These are phyloP conservation scores for Fusarium palustre DNA, from an alignment of 2,329 filamentous ascomycete species.

Conservation along the genomic window DNA sequence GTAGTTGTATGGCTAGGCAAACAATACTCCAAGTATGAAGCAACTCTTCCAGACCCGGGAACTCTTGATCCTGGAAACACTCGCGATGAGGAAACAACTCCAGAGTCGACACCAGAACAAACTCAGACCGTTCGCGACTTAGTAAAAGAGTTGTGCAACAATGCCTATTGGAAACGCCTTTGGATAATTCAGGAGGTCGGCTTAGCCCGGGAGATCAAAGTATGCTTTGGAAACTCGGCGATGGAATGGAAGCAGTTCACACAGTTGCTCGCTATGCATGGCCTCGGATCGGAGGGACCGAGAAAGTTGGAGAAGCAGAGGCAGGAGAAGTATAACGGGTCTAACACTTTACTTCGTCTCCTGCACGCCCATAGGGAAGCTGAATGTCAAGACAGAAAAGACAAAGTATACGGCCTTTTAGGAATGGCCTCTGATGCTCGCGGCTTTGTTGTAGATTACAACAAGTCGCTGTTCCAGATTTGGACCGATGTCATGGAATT, in stretches of 20 bases:
- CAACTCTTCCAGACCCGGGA: neutral
- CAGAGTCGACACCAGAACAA: fast-evolving
- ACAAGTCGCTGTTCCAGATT: fast-evolving
- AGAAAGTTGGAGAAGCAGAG: neutral
- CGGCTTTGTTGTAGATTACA: neutral
- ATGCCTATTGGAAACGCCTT: neutral
- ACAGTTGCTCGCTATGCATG: neutral
- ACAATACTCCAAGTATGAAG: neutral
- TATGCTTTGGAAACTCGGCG: neutral
- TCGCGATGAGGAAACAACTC: fast-evolving
- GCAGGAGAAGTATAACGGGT: fast-evolving
- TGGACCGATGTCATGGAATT: slow-evolving; percentile 2
- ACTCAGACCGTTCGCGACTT: fast-evolving
- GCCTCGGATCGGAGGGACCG: fast-evolving
- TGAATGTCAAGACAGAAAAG: neutral
- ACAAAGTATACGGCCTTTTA: neutral
- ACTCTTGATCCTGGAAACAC: fast-evolving
- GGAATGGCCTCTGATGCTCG: neutral
- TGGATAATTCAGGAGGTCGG: slow-evolving; percentile 2
- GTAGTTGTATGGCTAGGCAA: neutral
- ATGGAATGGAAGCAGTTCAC: neutral
- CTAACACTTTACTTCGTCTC: neutral
- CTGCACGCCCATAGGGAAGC: fast-evolving
- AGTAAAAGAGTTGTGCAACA: neutral
- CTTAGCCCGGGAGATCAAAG: neutral